phyloP scores from a whole-genome alignment of 225 moss, liverwort and hornwort species.

The Anthoceros angustus region DNA sequence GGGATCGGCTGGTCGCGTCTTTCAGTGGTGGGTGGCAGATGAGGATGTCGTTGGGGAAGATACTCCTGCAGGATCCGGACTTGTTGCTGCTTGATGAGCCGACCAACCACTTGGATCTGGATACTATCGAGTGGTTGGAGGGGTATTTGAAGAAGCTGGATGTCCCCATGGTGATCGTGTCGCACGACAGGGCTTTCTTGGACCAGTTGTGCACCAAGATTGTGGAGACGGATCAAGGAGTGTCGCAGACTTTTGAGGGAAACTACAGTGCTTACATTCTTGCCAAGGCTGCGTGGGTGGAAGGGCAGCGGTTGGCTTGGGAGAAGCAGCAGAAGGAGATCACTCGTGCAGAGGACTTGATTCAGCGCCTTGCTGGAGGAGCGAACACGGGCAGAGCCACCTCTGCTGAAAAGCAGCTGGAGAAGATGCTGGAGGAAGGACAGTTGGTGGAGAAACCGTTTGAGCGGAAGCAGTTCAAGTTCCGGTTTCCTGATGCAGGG shows the following conservation, averaged over 20 bases:
- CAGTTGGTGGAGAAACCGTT: slow-evolving; percentile 81
- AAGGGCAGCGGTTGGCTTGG: slow-evolving; percentile 82
- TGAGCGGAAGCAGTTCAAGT: slow-evolving; percentile 64
- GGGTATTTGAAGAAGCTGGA: slow-evolving; percentile 77
- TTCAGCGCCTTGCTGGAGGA: slow-evolving; percentile 83
- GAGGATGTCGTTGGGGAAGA: slow-evolving; percentile 51
- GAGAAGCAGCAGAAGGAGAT: slow-evolving; percentile 99
- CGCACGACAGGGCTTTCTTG: slow-evolving; percentile 85
- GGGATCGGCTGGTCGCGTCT: slow-evolving; percentile 42
- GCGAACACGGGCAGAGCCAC: slow-evolving; percentile 82
- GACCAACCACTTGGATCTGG: slow-evolving; percentile 93
- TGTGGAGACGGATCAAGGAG: slow-evolving; percentile 97
- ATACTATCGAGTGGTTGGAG: slow-evolving; percentile 95
- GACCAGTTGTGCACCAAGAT: slow-evolving; percentile 97
- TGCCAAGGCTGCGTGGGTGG: slow-evolving; percentile 66
- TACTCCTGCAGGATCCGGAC: slow-evolving; percentile 69
- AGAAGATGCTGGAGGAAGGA: slow-evolving; percentile 73
- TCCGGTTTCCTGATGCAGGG: slow-evolving; percentile 87
- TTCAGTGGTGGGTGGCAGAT: slow-evolving; percentile 59
- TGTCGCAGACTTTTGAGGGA: slow-evolving; percentile 77
- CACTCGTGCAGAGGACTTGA: slow-evolving; percentile 64
- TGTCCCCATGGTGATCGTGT: slow-evolving; percentile 92
- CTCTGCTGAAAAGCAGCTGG: slow-evolving; percentile 88
- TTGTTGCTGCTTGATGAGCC: slow-evolving; percentile 80
- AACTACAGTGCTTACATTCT: slow-evolving; percentile 75